phyloP scores from a whole-genome alignment of 2,329 filamentous ascomycete species.

The Claviceps arundinis region DNA sequence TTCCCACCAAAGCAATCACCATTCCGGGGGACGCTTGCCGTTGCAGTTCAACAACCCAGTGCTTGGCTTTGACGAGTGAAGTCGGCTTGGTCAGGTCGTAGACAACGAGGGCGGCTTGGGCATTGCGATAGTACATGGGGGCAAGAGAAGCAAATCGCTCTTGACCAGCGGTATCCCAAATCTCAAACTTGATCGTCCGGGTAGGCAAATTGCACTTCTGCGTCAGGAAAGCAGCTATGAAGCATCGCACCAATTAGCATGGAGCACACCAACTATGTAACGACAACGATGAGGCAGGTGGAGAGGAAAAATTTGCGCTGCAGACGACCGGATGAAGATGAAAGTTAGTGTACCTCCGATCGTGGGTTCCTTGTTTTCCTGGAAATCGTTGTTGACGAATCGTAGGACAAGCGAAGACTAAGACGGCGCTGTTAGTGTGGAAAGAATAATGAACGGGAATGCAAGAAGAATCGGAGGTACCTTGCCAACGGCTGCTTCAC shows the following conservation, averaged over 20 bases:
- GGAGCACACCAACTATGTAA: not conserved
- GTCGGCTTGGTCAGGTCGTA: constrained; percentile 97
- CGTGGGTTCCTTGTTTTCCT: constrained; percentile 98
- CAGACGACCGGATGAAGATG: not conserved
- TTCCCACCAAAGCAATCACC: constrained; percentile 91
- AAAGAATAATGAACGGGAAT: not conserved
- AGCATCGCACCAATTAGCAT: constrained; percentile 1
- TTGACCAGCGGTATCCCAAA: constrained; percentile 97
- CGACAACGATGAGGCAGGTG: not conserved
- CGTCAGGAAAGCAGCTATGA: constrained; percentile 81
- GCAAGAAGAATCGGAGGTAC: constrained; percentile 31
- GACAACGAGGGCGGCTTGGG: constrained; percentile 91
- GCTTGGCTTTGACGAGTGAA: constrained; percentile 90
- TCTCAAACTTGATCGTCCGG: constrained; percentile 85
- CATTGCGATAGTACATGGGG: constrained; percentile 99
- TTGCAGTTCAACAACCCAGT: constrained; percentile 97
- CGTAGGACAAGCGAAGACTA: constrained; percentile 93
- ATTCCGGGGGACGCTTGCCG: constrained; percentile 92
- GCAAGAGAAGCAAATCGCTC: constrained; percentile 93
- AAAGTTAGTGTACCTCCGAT: constrained; percentile 64
- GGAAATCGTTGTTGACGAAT: constrained; percentile 99
- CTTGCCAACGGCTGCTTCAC: constrained; percentile 97
- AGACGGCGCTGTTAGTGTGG: constrained; percentile 13
- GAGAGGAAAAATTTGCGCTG: not conserved
- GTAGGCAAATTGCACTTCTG: constrained; percentile 96